These are phyloP conservation scores for Xylariaceae sp. DNA, from an alignment of 2,329 filamentous ascomycete species.

Conservation along the genomic window DNA sequence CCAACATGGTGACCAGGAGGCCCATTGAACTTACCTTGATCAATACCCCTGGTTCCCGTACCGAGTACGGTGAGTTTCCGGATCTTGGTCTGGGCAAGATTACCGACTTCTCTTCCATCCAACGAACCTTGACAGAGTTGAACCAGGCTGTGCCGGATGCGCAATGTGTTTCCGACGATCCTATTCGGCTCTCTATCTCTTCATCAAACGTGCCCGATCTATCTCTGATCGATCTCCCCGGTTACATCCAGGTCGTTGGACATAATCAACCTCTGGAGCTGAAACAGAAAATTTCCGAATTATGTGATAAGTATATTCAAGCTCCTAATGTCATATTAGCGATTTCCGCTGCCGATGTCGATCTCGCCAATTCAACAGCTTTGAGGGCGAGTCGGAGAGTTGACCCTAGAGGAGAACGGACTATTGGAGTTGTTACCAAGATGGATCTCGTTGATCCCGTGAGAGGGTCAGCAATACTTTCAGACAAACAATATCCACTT, in stretches of 20 bases:
- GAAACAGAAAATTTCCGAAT: constrained; percentile 91
- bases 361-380: constrained; percentile 93
- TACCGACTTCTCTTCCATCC: constrained; percentile 86
- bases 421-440: constrained; percentile 98
- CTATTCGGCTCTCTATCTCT: constrained; percentile 92
- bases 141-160: constrained; percentile 87
- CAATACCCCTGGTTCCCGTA: constrained; percentile 82
- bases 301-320: constrained; percentile 98
- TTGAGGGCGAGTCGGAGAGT: constrained; percentile 85
- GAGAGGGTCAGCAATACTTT: constrained; percentile 73
- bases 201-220: constrained; percentile 94
- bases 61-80: constrained; percentile 95
- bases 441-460: constrained; percentile 92
- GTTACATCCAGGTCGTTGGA: constrained; percentile 94
- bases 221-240: constrained; percentile 91
- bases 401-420: constrained; percentile 89
- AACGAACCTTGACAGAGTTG: constrained; percentile 88
- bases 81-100: constrained; percentile 85
- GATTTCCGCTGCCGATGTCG: constrained; percentile 95
- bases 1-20: constrained; percentile 94
- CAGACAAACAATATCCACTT: constrained; percentile 88
- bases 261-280: constrained; percentile 85
- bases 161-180: constrained; percentile 93
- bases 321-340: constrained; percentile 93
- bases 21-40: constrained; percentile 95